Conservation (phyloP, 1,284 basidiomycete genomes). For the Irpex sp. region DNA sequence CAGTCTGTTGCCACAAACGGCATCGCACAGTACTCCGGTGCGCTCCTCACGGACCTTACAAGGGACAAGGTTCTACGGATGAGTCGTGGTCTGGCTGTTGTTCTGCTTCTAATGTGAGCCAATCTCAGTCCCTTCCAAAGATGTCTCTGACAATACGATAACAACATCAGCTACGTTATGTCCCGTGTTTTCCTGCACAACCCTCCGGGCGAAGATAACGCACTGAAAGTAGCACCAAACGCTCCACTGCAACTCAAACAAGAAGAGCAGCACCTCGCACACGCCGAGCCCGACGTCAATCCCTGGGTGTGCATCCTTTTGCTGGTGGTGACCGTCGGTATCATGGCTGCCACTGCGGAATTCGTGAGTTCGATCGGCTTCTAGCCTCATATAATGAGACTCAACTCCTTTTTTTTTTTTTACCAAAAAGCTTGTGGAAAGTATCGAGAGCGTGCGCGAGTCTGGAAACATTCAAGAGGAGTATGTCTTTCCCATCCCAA, state of each 20-base stretch:
- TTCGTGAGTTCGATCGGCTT: conserved; percentile 38
- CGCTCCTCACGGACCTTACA: conserved; percentile 33
- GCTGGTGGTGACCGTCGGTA: conserved; percentile 44
- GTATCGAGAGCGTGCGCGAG: conserved; percentile 48
- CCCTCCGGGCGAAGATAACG: conserved; percentile 55
- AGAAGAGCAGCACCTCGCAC: conserved; percentile 35
- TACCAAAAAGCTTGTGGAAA: conserved; percentile 49
- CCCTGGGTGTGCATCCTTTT: conserved; percentile 53
- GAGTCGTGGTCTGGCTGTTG: conserved; percentile 55
- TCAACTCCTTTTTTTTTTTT: neutral
- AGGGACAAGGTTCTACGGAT: conserved; percentile 46
- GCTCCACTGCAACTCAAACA: conserved; percentile 40
- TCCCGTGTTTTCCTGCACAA: conserved; percentile 65
- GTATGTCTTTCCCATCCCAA: conserved; percentile 27
- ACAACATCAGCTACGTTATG: conserved; percentile 43
- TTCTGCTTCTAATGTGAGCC: conserved; percentile 54
- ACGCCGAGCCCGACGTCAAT: conserved; percentile 49
- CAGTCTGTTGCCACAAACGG: conserved; percentile 19
- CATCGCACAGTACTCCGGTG: conserved; percentile 7
- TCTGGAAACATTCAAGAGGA: conserved; percentile 39
- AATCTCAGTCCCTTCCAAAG: neutral
- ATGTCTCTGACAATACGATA: neutral
- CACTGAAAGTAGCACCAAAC: conserved; percentile 33
- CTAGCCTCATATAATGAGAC: neutral
- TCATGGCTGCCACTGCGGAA: conserved; percentile 65